Conservation (phyloP, 192 early-diverging fungal species). For the Borealophlyctis nickersoniae region DNA sequence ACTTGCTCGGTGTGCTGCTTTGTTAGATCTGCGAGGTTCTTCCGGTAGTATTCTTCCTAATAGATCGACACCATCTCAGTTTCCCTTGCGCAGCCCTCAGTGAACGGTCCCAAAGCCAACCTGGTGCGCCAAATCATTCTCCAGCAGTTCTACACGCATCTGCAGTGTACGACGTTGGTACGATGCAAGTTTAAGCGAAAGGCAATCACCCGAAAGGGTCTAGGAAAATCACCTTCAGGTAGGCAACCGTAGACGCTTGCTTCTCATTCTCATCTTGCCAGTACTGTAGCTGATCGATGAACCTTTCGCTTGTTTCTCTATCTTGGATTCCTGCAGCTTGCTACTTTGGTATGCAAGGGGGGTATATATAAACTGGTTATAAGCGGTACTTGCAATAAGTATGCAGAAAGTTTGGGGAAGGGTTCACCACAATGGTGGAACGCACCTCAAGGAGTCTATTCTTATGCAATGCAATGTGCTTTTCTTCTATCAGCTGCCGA, state of each 20-base stretch:
- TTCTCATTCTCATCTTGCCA: conserved; percentile 43
- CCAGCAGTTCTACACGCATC: conserved; percentile 40
- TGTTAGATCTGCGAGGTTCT: conserved; percentile 42
- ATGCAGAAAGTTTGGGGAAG: background rate
- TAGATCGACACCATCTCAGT: too few species aligned
- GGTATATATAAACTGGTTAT: background rate
- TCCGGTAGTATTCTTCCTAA: conserved; percentile 42
- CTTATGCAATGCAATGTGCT: conserved; percentile 38
- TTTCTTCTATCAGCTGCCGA: conserved; percentile 41
- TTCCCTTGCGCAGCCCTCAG: too few species aligned
- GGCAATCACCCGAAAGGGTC: too few species aligned
- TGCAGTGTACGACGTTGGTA: conserved; percentile 9
- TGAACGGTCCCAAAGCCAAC: too few species aligned
- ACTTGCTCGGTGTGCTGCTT: conserved; percentile 48
- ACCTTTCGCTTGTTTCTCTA: conserved; percentile 30
- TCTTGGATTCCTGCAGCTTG: conserved; percentile 38
- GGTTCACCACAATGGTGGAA: background rate
- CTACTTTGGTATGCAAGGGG: conserved; percentile 10
- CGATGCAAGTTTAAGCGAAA: too few species aligned
- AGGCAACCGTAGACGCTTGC: conserved; percentile 36
- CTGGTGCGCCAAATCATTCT: conserved; percentile 40
- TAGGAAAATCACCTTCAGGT: conserved; percentile 37
- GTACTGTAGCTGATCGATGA: conserved; percentile 39
- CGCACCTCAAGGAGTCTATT: conserved; percentile 34
- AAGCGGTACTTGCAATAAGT: background rate